Evolutionary conservation across 1,284 basidiomycete species (phyloP).

Genomic region (Malassezia sp.): DNA sequence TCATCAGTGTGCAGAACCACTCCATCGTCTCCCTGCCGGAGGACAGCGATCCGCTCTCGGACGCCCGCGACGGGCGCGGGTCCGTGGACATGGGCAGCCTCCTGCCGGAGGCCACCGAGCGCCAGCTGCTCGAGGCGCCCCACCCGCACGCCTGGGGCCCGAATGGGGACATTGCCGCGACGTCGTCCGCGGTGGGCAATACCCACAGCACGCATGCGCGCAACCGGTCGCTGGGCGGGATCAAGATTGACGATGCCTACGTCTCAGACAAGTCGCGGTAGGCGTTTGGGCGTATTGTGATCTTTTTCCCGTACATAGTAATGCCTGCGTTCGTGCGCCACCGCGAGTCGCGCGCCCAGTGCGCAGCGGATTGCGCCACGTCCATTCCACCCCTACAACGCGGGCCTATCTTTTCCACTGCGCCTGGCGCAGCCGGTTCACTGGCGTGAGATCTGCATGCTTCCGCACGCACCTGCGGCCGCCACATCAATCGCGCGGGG

Average conservation of each 20-base stretch:
- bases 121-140: background rate
- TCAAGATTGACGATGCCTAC: conserved; percentile 6
- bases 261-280: background rate
- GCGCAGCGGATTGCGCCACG: too few species aligned
- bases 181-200: conserved; percentile 10
- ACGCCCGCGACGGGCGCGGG: background rate
- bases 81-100: conserved; percentile 12
- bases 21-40: conserved; percentile 7
- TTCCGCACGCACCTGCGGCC: conserved; percentile 3
- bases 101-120: background rate
- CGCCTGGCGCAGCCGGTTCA: conserved; percentile 10
- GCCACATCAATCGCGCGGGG: conserved; percentile 10
- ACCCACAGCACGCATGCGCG: conserved; percentile 10
- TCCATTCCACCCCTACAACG: too few species aligned
- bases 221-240: conserved; percentile 8
- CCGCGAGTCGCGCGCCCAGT: too few species aligned
- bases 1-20: conserved; percentile 9
- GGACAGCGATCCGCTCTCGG: conserved; percentile 5
- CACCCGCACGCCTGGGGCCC: background rate
- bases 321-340: too few species aligned
- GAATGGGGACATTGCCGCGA: background rate
- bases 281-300: too few species aligned
- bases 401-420: background rate
- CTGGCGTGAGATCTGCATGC: background rate
- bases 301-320: too few species aligned